Evolutionary conservation across 2,329 filamentous ascomycete genomes (phyloP), one percentile per base, ranked within the genome.

Genomic region (Chaetothyriales sp.): DNA sequence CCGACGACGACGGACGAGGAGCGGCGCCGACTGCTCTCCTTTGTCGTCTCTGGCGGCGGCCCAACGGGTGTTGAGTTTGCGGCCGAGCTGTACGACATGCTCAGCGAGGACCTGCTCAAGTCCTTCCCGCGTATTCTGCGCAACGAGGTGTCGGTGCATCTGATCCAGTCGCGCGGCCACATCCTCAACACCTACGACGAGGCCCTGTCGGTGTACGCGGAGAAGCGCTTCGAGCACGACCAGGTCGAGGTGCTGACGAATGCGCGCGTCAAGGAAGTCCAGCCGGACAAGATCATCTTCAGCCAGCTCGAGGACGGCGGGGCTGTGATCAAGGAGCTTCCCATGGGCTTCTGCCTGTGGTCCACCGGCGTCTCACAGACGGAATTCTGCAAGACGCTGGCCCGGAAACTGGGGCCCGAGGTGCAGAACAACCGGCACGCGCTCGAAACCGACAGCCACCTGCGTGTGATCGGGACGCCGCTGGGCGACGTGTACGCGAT

Each of bases 151-250:
- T 97, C 92, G 0, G 90, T 98, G 1, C 94, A 98, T 64, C 77
- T 98, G 46, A 95, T 98, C 56, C 92, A 98, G 65, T 94, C 88
- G 62, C 81, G 92, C 54, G 83, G 85, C 43, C 92, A 98, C 62
- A 98, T 98, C 57, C 75, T 98, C 28, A 98, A 98, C 71, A 98
- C 92, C 0, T 98, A 98, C 65, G 92, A 98, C 59, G 92, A 98
- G 70, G 84, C 88, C 0, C 77, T 98, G 1, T 95, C 89, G 9
- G 82, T 82, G 64, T 98, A 94, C 65, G 90, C 92, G 18, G 92
- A 98, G 69, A 80, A 86, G 50, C 83, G 86, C 44, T 95, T 98
- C 64, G 81, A 85, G 18, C 87, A 92, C 63, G 92, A 98, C 65
- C 82, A 89, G 60, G 85, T 98, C 52, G 84, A 94, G 45, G 83